phyloP scores from a whole-genome alignment of 2,329 filamentous ascomycete species.

The Colletotrichum siamense region DNA sequence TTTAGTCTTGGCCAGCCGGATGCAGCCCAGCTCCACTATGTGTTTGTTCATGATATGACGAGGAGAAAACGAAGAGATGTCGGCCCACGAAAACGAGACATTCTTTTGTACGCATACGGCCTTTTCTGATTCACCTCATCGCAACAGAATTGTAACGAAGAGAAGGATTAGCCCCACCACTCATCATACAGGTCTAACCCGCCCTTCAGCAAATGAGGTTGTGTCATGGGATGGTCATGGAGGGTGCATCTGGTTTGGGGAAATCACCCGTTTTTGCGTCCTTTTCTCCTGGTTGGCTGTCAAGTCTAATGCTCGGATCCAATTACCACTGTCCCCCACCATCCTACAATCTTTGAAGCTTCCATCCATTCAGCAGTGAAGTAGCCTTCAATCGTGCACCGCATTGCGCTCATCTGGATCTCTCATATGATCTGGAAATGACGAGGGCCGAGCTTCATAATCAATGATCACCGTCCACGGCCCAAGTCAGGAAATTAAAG shows the following conservation, averaged over 20 bases:
- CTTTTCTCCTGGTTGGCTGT: neutral
- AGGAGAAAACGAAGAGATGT: neutral
- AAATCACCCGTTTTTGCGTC: neutral
- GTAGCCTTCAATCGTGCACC: fast-evolving
- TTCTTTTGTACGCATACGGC: neutral
- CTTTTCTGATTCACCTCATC: fast-evolving
- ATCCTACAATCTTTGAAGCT: neutral
- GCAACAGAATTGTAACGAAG: neutral
- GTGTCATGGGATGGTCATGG: neutral
- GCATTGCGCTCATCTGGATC: neutral
- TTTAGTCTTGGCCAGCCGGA: neutral
- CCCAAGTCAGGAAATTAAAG: fast-evolving
- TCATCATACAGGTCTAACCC: neutral
- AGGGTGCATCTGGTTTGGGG: neutral
- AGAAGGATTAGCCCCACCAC: neutral
- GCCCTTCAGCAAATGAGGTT: neutral
- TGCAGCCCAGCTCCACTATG: neutral
- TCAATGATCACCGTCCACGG: neutral
- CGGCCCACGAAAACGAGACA: neutral
- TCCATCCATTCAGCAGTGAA: neutral
- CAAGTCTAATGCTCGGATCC: neutral
- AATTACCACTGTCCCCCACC: neutral
- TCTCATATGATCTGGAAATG: neutral
- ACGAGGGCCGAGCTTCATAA: neutral
- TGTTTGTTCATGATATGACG: neutral